Evolutionary conservation across 805 yeast species (phyloP).

Genomic region (Ogataea philodendri): DNA sequence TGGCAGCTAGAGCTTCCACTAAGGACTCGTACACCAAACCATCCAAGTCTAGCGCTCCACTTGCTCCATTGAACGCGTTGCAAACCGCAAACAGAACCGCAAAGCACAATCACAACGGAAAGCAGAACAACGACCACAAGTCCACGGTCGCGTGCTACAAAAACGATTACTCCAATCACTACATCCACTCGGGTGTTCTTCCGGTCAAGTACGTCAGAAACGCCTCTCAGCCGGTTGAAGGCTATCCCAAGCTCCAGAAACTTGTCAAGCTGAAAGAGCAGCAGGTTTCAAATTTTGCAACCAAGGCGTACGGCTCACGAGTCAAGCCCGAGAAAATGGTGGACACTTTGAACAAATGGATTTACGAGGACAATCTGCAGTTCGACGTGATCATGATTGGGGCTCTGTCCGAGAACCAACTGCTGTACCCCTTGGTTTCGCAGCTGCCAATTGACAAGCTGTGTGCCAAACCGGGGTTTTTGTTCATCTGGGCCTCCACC

Average conservation of each 20-base stretch:
- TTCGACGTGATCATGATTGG: conserved; percentile 94
- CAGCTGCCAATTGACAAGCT: conserved; percentile 69
- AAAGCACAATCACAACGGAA: conserved; percentile 11
- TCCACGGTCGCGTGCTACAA: conserved; percentile 34
- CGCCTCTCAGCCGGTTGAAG: conserved; percentile 63
- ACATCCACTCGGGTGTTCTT: conserved; percentile 56
- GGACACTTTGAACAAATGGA: conserved; percentile 61
- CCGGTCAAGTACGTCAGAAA: conserved; percentile 71
- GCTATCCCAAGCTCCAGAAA: conserved; percentile 80
- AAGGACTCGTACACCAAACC: conserved; percentile 17
- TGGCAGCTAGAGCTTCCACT: conserved; percentile 24
- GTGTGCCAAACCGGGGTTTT: conserved; percentile 80
- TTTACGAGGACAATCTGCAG: conserved; percentile 50
- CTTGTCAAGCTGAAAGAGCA: conserved; percentile 62
- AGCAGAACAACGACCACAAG: conserved; percentile 14
- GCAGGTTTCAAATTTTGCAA: conserved; percentile 53
- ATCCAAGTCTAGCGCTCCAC: conserved; percentile 11
- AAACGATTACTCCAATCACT: conserved; percentile 73
- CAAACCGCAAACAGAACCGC: conserved; percentile 9
- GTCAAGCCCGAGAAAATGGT: conserved; percentile 53
- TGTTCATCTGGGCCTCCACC: conserved; percentile 86
- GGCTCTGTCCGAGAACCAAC: conserved; percentile 73
- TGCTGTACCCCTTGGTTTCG: conserved; percentile 57
- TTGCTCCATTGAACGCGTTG: conserved; percentile 14
- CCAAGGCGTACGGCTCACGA: conserved; percentile 65